A percentile compares a stretch with the other conserved stretches of the same genome.
These are phyloP conservation scores for Anisodus tanguticus DNA, from an alignment of 257 asterid genomes.

Conservation along the genomic window DNA sequence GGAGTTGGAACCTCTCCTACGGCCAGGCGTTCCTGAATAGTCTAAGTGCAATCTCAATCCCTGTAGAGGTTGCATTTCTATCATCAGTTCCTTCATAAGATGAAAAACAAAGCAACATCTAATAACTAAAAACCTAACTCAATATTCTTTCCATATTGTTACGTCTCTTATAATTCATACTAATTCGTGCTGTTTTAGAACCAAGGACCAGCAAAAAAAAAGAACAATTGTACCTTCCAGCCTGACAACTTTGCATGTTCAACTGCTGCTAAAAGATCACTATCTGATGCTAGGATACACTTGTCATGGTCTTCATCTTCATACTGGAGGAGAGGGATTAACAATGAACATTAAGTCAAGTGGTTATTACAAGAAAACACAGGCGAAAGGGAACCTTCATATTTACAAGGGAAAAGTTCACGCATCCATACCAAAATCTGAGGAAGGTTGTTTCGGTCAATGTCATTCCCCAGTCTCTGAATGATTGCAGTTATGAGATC, in stretches of 20 bases:
- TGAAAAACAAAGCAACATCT: background rate
- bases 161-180: background rate
- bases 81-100: background rate
- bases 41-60: constrained; percentile 85
- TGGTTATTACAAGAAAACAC: background rate
- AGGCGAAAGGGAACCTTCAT: background rate
- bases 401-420: background rate
- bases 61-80: constrained; percentile 43
- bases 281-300: constrained; percentile 83
- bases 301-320: constrained; percentile 95
- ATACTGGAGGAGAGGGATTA: constrained; percentile 51
- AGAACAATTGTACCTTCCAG: constrained; percentile 73
- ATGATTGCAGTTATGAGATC: constrained; percentile 81
- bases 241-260: constrained; percentile 87
- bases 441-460: constrained; percentile 84
- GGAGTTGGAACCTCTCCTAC: constrained; percentile 48
- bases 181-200: background rate
- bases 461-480: constrained; percentile 90
- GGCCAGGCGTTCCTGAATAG: constrained; percentile 52
- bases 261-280: constrained; percentile 89
- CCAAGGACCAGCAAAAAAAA: background rate
- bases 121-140: background rate
- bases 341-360: constrained; percentile 2
- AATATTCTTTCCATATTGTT: background rate
- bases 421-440: constrained; percentile 71